Evolutionary conservation across 1,284 basidiomycete species (phyloP).

Genomic region (Sanghuangporus weigelae): DNA sequence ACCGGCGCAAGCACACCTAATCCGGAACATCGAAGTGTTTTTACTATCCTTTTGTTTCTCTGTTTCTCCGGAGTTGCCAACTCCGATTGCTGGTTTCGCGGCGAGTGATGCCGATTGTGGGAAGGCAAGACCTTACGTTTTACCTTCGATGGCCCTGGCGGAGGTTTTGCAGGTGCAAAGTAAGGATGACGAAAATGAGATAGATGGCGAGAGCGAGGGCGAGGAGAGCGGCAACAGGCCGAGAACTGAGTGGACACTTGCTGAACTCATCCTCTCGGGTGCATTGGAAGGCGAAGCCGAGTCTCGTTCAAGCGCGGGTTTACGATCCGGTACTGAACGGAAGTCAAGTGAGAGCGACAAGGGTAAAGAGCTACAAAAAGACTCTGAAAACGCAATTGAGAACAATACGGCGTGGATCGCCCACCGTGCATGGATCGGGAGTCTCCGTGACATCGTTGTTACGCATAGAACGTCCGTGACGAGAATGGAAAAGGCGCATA

Average conservation of each 20-base stretch:
- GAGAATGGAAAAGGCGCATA: neutral
- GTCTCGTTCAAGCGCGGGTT: neutral
- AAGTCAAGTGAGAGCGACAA: neutral
- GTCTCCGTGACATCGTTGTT: slow-evolving; percentile 4
- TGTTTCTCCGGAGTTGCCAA: neutral
- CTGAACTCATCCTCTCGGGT: slow-evolving; percentile 33
- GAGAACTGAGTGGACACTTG: slow-evolving; percentile 29
- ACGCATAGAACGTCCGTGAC: neutral
- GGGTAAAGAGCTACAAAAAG: neutral
- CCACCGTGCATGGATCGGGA: slow-evolving; percentile 14
- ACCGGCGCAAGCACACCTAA: slow-evolving; percentile 23
- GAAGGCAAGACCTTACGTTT: slow-evolving; percentile 30
- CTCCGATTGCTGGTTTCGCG: neutral
- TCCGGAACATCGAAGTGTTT: slow-evolving; percentile 34
- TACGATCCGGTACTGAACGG: neutral
- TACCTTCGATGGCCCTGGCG: slow-evolving; percentile 28
- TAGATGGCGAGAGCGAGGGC: slow-evolving; percentile 1
- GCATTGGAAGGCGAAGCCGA: slow-evolving; percentile 25
- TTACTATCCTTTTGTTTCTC: slow-evolving; percentile 28
- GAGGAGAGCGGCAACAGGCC: slow-evolving; percentile 13
- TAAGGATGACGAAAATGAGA: neutral
- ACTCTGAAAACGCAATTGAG: neutral
- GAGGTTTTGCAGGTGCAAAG: slow-evolving; percentile 22
- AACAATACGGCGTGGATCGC: neutral
- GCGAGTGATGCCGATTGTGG: slow-evolving; percentile 20